These are phyloP conservation scores for Paecilomyces sp. DNA, from an alignment of 2,329 filamentous ascomycete species.

Conservation along the genomic window DNA sequence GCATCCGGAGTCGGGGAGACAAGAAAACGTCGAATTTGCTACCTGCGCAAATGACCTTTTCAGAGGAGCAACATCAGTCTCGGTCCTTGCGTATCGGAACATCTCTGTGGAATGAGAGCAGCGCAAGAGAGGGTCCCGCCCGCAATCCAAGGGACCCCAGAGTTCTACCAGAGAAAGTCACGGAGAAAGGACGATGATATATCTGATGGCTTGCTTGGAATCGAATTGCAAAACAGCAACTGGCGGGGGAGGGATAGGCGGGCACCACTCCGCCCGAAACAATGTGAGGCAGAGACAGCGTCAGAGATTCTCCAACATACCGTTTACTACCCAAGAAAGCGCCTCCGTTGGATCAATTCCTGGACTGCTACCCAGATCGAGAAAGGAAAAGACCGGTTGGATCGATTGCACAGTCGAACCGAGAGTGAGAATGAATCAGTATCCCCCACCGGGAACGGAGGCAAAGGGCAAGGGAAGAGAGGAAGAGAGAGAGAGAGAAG, in stretches of 20 bases:
- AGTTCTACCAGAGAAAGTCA: slow-evolving; percentile 4
- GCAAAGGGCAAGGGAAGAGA: neutral
- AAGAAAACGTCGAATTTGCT: slow-evolving; percentile 26
- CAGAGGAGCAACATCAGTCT: slow-evolving; percentile 21
- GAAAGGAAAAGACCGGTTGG: neutral
- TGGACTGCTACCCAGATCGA: neutral
- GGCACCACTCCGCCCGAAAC: neutral
- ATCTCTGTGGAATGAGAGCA: slow-evolving; percentile 10
- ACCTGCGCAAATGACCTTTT: slow-evolving; percentile 36
- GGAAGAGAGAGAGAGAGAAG: slow-evolving; percentile 3
- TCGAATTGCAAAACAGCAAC: neutral
- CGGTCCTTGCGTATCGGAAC: slow-evolving; percentile 13
- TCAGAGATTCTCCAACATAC: neutral
- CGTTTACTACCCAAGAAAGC: neutral
- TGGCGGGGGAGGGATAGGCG: neutral
- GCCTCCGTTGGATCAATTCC: neutral
- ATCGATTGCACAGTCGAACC: slow-evolving; percentile 1
- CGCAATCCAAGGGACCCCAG: neutral
- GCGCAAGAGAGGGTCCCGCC: slow-evolving; percentile 3
- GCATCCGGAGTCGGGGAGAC: slow-evolving; percentile 20
- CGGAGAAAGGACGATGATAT: neutral
- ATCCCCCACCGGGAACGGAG: neutral
- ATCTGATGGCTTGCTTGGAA: neutral
- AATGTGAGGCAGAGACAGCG: neutral
- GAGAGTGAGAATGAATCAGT: neutral